Base-by-base conservation (phyloP, 139 green algal genomes). In the Chlamydomonas incerta region DNA sequence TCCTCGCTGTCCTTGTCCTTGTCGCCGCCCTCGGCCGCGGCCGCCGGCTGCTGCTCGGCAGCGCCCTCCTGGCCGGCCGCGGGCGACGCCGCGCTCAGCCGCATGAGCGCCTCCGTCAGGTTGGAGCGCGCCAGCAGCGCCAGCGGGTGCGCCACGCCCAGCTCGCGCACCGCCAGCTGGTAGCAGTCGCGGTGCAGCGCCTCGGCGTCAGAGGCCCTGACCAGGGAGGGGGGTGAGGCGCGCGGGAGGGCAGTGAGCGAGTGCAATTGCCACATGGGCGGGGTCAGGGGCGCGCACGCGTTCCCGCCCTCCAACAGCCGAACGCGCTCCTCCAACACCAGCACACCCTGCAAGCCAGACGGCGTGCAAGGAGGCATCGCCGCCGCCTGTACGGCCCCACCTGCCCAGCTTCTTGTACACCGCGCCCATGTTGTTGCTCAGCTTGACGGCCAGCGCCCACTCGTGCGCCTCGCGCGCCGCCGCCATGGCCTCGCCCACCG, bases 391-490 rank as follows among this genome's bases (percentile, higher is more conserved):
- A n/a, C n/a, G 37, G 20, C 10, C 60, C 13, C 62, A 72, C 75
- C 75, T n/a, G 28, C 29, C 46, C 24, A 84, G 65, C 77, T 84
- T 84, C 66, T 84, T 84, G n/a, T 68, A 67, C 0, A 84, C 46
- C 0, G 77, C 77, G n/a, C 77, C 77, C 77, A 84, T 74, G 46
- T 84, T 84, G 63, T 84, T 84, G 77, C n/a, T 57, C 21, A 84
- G 77, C 77, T 84, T 84, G 23, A 84, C 66, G 29, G 28, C 65
- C 77, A 84, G n/a, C 5, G 26, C 31, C 65, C 47, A 75, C 41
- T 84, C 77, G 29, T 66, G 29, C 11, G 65, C 77, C 65, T 52
- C 46, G 29, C 65, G 47, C 6, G 77, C 77, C 29, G 65, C 46
- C 65, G 50, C 65, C 46, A 37, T 46, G 1, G 77, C 77, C 65